These are phyloP conservation scores for Hortiboletus campestris DNA, from an alignment of 768 basidiomycete species.

Conservation along the genomic window DNA sequence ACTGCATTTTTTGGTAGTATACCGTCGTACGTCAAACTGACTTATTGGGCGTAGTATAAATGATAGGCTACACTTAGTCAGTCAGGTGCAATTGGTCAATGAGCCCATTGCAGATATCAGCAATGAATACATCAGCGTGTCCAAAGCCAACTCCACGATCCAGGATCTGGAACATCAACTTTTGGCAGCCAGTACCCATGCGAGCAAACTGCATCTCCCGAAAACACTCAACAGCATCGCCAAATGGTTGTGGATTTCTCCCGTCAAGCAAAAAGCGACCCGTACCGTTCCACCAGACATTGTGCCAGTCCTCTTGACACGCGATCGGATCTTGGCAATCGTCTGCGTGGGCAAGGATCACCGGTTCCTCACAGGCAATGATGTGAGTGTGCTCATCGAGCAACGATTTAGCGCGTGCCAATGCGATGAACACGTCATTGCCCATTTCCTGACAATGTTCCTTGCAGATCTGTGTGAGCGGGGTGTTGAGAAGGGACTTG, in stretches of 20 bases:
- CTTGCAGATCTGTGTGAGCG: background rate
- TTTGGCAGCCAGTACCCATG: background rate
- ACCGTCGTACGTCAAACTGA: too few species aligned
- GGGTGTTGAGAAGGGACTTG: background rate
- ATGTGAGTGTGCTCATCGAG: background rate
- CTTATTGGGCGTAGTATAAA: too few species aligned
- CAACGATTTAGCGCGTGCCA: background rate
- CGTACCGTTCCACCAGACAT: background rate
- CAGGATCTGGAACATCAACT: background rate
- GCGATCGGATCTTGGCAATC: background rate
- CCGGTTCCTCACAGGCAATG: background rate
- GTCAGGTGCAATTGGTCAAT: background rate
- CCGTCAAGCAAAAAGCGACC: background rate
- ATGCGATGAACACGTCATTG: too few species aligned
- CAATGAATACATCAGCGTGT: background rate
- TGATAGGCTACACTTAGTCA: too few species aligned
- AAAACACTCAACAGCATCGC: background rate
- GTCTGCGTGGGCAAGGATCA: background rate
- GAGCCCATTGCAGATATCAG: background rate
- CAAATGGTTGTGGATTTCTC: background rate
- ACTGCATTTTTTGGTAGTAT: too few species aligned
- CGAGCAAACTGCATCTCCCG: background rate
- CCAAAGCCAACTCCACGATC: background rate
- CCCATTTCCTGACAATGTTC: background rate
- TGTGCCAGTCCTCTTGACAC: background rate